Percentiles rank a stretch among this genome's conserved stretches.
Evolutionary conservation across 1,284 basidiomycete species (phyloP).

Genomic region (Cryptococcus sp.): DNA sequence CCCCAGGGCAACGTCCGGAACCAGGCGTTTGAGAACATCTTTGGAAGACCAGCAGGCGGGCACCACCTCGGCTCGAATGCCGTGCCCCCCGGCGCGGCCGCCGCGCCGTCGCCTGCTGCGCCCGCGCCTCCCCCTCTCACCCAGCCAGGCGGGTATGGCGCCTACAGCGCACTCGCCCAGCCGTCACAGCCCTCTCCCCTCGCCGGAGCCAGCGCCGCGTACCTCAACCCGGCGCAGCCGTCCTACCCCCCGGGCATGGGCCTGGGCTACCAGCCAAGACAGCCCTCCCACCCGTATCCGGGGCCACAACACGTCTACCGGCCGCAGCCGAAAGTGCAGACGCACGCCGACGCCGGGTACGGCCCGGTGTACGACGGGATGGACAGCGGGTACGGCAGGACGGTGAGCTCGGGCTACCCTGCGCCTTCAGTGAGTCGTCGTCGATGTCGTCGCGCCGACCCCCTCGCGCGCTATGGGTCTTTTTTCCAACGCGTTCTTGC

Average conservation of each 20-base stretch:
- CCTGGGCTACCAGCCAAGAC: constrained; percentile 1
- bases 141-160: not conserved
- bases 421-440: not conserved
- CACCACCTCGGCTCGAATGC: constrained; percentile 39
- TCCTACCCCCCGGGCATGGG: constrained; percentile 24
- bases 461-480: no score
- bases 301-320: constrained; percentile 8
- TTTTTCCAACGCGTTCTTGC: no score
- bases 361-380: constrained; percentile 7
- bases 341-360: constrained; percentile 5
- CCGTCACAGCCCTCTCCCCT: not conserved
- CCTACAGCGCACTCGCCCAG: not conserved
- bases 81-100: constrained; percentile 2
- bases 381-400: constrained; percentile 10
- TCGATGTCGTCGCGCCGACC: not conserved
- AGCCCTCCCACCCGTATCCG: not conserved
- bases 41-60: constrained; percentile 45
- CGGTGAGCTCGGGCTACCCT: constrained; percentile 6
- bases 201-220: constrained; percentile 10
- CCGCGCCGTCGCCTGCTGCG: constrained; percentile 3
- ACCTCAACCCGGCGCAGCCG: constrained; percentile 31
- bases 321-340: constrained; percentile 2
- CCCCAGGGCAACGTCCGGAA: constrained; percentile 32
- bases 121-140: not conserved
- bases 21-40: constrained; percentile 50